Conservation (phyloP, 306 rosid genomes). For the Fagus sylvatica region DNA sequence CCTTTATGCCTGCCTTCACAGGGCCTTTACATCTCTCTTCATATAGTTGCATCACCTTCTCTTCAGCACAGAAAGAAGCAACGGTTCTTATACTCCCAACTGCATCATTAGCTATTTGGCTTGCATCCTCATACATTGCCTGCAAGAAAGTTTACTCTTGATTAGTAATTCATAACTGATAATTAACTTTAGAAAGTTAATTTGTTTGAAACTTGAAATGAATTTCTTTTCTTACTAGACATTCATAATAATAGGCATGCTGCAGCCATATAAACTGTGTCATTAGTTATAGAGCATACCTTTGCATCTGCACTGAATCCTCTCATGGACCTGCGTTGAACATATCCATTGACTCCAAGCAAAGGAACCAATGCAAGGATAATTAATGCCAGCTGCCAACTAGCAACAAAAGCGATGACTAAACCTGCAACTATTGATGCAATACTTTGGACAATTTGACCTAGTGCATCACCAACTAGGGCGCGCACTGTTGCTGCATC, state of each 20-base stretch:
- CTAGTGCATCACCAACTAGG: conserved; percentile 74
- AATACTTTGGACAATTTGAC: conserved; percentile 52
- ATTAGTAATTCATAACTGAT: neutral
- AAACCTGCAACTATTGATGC: conserved; percentile 74
- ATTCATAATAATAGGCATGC: neutral
- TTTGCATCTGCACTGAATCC: conserved; percentile 92
- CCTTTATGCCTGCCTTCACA: conserved; percentile 56
- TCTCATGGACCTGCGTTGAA: conserved; percentile 71
- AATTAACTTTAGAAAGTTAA: neutral
- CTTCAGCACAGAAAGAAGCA: conserved; percentile 88
- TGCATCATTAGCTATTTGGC: conserved; percentile 90
- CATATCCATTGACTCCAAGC: conserved; percentile 63
- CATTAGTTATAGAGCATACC: conserved; percentile 34
- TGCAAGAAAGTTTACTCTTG: conserved; percentile 34
- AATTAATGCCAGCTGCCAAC: conserved; percentile 72
- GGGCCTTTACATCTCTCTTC: conserved; percentile 83
- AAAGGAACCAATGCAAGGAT: conserved; percentile 68
- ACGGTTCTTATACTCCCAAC: conserved; percentile 95
- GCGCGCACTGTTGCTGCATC: conserved; percentile 85
- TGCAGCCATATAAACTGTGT: neutral
- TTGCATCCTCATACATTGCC: conserved; percentile 90
- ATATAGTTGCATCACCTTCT: conserved; percentile 83
- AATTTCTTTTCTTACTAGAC: too few species aligned
- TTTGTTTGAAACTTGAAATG: too few species aligned
- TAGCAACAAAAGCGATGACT: conserved; percentile 66